These are phyloP conservation scores for Mycotypha africana DNA, from an alignment of 371 early-diverging fungal species.

Conservation along the genomic window DNA sequence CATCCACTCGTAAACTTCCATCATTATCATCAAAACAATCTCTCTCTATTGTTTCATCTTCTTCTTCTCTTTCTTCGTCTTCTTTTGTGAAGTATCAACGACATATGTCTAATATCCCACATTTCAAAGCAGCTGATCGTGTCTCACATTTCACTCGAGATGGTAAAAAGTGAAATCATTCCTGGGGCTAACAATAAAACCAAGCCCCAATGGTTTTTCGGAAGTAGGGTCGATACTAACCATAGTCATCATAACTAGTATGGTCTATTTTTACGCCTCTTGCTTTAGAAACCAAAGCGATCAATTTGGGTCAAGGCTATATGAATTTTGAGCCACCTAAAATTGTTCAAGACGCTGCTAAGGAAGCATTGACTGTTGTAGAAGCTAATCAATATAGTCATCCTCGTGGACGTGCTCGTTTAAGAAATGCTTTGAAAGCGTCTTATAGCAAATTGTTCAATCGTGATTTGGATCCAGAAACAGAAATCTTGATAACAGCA, in stretches of 20 bases:
- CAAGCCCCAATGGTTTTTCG: not conserved
- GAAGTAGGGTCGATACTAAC: not conserved
- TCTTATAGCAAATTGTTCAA: conserved; percentile 71
- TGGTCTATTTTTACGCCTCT: conserved; percentile 93
- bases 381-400: conserved; percentile 82
- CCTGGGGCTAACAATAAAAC: not conserved
- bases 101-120: too few species aligned
- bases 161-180: conserved; percentile 18
- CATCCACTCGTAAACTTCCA: too few species aligned
- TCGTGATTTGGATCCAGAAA: conserved; percentile 66
- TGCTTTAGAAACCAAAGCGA: conserved; percentile 78
- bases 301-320: conserved; percentile 93
- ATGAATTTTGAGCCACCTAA: conserved; percentile 87
- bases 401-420: conserved; percentile 74
- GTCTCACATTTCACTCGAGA: conserved; percentile 41
- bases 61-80: not conserved
- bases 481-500: conserved; percentile 84
- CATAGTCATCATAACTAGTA: conserved; percentile 30
- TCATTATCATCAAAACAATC: too few species aligned
- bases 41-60: too few species aligned
- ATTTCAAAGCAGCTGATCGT: conserved; percentile 28
- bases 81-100: conserved; percentile 2
- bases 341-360: conserved; percentile 83
- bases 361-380: conserved; percentile 56
- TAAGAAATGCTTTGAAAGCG: conserved; percentile 74